These are phyloP conservation scores for Colletotrichum tropicicola DNA, from an alignment of 2,329 filamentous ascomycete species.

Conservation along the genomic window DNA sequence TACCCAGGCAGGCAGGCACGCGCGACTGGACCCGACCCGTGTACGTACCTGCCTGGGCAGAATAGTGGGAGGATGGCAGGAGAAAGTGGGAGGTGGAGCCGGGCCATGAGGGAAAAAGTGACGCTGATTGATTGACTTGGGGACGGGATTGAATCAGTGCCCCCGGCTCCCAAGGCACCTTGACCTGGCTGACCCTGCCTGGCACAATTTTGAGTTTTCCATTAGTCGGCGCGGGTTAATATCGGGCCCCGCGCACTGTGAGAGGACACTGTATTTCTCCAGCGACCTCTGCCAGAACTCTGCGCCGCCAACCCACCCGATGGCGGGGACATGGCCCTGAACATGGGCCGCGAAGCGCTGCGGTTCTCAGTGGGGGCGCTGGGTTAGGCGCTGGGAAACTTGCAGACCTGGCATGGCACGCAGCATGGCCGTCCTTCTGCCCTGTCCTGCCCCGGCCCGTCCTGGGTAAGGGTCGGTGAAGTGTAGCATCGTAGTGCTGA, in stretches of 20 bases:
- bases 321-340: slow-evolving; percentile 5
- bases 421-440: background rate
- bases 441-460: background rate
- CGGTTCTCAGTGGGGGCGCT: slow-evolving; percentile 2
- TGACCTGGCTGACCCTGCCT: slow-evolving; percentile 18
- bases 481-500: background rate
- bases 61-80: slow-evolving; percentile 3
- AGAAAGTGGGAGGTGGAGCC: slow-evolving; percentile 27
- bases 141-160: slow-evolving; percentile 26
- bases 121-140: slow-evolving; percentile 5
- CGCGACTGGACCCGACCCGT: background rate
- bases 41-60: slow-evolving; percentile 21
- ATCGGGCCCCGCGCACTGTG: background rate
- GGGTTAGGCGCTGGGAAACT: slow-evolving; percentile 11
- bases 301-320: background rate
- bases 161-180: slow-evolving; percentile 12
- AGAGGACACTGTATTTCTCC: slow-evolving; percentile 2
- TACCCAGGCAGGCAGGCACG: background rate
- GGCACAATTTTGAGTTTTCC: slow-evolving; percentile 29
- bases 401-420: too few relatives aligned
- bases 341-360: slow-evolving; percentile 12
- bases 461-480: slow-evolving; percentile 10
- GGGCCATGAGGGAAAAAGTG: background rate
- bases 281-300: background rate
- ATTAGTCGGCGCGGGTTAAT: slow-evolving; percentile 8